These are phyloP conservation scores for Gnetum montanum DNA, from an alignment of 75 land plant genomes.

Conservation along the genomic window DNA sequence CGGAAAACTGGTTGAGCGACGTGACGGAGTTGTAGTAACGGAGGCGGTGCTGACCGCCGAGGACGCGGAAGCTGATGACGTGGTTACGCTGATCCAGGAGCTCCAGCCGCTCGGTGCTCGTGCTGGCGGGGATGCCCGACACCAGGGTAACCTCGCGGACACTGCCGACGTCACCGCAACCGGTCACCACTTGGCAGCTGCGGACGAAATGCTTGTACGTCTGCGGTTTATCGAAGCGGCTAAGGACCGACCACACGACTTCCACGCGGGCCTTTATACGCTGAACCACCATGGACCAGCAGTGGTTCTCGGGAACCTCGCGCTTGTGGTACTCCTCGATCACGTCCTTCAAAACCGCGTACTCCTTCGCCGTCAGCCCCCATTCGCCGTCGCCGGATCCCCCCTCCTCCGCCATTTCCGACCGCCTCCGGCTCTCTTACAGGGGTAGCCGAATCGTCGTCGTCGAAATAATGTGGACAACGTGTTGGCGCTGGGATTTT, in stretches of 20 bases:
- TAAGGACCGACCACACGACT: conserved; percentile 65
- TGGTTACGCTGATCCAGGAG: conserved; percentile 45
- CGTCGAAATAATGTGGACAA: too few species aligned
- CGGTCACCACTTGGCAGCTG: conserved; percentile 23
- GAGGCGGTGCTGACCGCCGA: conserved; percentile 66
- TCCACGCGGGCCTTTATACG: conserved; percentile 19
- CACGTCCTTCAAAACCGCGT: neutral
- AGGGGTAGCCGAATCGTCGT: neutral
- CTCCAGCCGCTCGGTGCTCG: conserved; percentile 66
- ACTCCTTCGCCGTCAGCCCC: neutral
- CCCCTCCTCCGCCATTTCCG: neutral
- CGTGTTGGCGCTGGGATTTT: too few species aligned
- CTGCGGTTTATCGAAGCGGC: conserved; percentile 69
- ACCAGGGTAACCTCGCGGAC: conserved; percentile 51
- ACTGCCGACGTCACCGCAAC: conserved; percentile 54
- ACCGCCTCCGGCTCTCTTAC: neutral
- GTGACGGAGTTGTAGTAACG: conserved; percentile 54
- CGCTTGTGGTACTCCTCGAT: neutral
- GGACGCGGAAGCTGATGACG: conserved; percentile 47
- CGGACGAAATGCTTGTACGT: conserved; percentile 60
- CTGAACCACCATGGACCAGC: conserved; percentile 22
- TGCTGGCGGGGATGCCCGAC: conserved; percentile 60
- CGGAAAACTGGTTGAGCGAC: conserved; percentile 14
- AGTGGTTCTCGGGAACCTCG: conserved; percentile 1
- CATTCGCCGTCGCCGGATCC: neutral